A percentile compares a stretch with the other conserved stretches of the same genome.
Conservation (phyloP, 1,139 yeast genomes). For the Protomyces lactucae-debilis region DNA sequence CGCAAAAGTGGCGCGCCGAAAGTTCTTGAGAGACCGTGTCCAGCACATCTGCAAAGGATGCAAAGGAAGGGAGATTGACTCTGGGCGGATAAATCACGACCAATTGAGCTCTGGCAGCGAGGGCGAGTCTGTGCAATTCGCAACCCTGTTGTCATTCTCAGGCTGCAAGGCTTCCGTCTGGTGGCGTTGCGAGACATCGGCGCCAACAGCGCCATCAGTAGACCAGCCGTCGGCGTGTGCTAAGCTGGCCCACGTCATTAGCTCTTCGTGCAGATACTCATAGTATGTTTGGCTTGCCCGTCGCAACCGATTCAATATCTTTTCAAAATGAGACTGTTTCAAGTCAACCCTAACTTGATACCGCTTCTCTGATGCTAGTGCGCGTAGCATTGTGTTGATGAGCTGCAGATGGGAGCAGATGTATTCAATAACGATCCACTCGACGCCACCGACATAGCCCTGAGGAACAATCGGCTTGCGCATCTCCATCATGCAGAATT, state of each 20-base stretch:
- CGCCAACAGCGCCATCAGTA: neutral
- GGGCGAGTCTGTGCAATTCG: neutral
- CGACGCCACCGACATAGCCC: conserved; percentile 27
- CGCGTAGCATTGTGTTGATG: conserved; percentile 27
- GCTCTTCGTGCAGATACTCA: conserved; percentile 20
- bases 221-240: conserved; percentile 26
- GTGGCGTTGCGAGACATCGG: neutral
- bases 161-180: too few relatives aligned
- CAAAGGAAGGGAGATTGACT: too few relatives aligned
- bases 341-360: conserved; percentile 18
- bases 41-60: too few relatives aligned
- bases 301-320: conserved; percentile 27
- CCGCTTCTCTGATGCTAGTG: conserved; percentile 21
- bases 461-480: conserved; percentile 13
- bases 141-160: too few relatives aligned
- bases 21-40: neutral
- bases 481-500: neutral
- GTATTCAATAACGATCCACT: conserved; percentile 30
- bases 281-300: conserved; percentile 20
- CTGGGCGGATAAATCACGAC: neutral
- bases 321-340: conserved; percentile 29
- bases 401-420: conserved; percentile 30
- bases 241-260: conserved; percentile 8
- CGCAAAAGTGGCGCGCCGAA: neutral
- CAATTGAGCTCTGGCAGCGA: neutral